Conservation (phyloP, 257 asterid species). For the Coffea eugenioides region DNA sequence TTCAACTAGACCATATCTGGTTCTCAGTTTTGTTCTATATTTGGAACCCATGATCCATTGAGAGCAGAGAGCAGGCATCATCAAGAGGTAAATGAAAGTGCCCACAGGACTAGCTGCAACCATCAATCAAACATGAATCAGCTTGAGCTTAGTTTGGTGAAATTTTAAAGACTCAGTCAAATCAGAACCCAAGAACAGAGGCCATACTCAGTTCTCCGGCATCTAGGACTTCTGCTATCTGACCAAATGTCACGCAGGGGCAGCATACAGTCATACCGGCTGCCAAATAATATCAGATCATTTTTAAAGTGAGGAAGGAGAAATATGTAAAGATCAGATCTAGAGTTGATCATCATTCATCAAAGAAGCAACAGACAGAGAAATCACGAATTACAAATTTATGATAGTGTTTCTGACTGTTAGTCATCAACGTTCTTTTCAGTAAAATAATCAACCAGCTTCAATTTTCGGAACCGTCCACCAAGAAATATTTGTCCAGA, state of each 20-base stretch:
- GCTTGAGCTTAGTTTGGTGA: background rate
- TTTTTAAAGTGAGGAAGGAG: background rate
- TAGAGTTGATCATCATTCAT: too few relatives aligned
- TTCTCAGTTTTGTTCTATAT: conserved; percentile 41
- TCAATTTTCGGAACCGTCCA: too few relatives aligned
- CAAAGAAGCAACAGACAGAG: too few relatives aligned
- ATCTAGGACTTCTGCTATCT: conserved; percentile 48
- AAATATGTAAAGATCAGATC: background rate
- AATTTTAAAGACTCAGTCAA: background rate
- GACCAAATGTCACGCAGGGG: conserved; percentile 60
- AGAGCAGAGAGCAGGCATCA: conserved; percentile 41
- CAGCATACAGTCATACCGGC: conserved; percentile 40
- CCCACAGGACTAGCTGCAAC: conserved; percentile 41
- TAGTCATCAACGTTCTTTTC: too few relatives aligned
- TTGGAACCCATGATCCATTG: conserved; percentile 47
- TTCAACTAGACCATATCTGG: conserved; percentile 41
- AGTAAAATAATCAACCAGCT: too few relatives aligned
- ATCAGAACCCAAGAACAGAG: background rate
- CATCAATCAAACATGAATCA: background rate
- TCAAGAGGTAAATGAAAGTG: conserved; percentile 33
- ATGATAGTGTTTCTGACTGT: too few relatives aligned
- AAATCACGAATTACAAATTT: too few relatives aligned
- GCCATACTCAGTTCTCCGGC: conserved; percentile 37
- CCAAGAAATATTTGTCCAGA: too few relatives aligned
- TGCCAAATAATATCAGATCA: conserved; percentile 20